phyloP scores from a whole-genome alignment of 208 protist species.

The Leishmania mexicana region DNA sequence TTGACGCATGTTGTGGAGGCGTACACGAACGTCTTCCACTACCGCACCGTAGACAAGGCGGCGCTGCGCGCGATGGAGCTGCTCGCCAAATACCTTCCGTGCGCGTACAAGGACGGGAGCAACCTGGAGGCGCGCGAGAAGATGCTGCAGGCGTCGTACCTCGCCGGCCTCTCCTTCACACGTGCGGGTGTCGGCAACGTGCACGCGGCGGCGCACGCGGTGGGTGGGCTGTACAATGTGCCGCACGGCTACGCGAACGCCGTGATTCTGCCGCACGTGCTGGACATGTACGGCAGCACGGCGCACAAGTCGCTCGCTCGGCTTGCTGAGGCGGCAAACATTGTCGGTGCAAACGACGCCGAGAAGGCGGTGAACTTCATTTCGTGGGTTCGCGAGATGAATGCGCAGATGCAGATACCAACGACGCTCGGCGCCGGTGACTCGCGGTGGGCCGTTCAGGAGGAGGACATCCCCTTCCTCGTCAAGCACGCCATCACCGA shows the following conservation, averaged over 20 bases:
- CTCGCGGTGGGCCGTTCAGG: conserved; percentile 30
- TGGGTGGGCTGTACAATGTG: conserved; percentile 76
- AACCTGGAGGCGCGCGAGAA: conserved; percentile 56
- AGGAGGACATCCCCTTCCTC: conserved; percentile 48
- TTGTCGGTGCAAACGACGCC: conserved; percentile 29
- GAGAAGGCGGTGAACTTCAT: conserved; percentile 59
- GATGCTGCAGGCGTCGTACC: conserved; percentile 78
- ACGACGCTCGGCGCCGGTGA: conserved; percentile 34
- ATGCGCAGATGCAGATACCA: conserved; percentile 49
- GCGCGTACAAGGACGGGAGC: conserved; percentile 49
- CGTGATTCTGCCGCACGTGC: conserved; percentile 69
- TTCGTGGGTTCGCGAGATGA: conserved; percentile 46
- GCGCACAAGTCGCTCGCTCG: conserved; percentile 40
- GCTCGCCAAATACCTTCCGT: conserved; percentile 55
- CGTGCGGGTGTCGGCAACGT: conserved; percentile 87
- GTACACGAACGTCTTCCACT: conserved; percentile 64
- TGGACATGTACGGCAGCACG: conserved; percentile 55
- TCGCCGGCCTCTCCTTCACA: conserved; percentile 87
- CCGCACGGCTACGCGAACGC: conserved; percentile 88
- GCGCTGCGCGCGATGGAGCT: conserved; percentile 50
- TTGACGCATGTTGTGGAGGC: conserved; percentile 86
- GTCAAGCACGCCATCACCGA: conserved; percentile 44
- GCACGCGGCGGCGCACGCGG: conserved; percentile 80
- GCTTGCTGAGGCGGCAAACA: conserved; percentile 36
- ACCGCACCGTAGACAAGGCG: conserved; percentile 43